Evolutionary conservation across 805 yeast genomes (phyloP).

Genomic region (Pichia sporocuriosa): DNA sequence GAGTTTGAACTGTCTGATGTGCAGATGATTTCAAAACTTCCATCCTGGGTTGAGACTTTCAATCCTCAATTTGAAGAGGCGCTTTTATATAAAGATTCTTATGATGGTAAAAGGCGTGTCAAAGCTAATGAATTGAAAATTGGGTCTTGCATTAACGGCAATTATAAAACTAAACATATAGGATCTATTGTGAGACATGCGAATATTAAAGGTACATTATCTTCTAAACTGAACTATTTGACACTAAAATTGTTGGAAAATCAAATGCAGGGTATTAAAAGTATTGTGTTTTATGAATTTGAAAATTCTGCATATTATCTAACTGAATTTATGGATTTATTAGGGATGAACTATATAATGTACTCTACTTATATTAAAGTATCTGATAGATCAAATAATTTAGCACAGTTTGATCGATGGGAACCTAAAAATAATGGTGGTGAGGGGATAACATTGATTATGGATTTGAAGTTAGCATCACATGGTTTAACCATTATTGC

Average conservation of each 20-base stretch:
- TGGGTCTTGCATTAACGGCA: background rate
- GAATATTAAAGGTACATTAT: slow-evolving; percentile 50
- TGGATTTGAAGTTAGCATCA: slow-evolving; percentile 63
- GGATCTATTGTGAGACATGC: slow-evolving; percentile 30
- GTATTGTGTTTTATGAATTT: slow-evolving; percentile 62
- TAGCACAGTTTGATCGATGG: slow-evolving; percentile 43
- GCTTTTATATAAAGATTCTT: too few relatives aligned
- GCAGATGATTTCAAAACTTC: slow-evolving; percentile 21
- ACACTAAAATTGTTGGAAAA: slow-evolving; percentile 48
- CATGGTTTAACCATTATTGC: slow-evolving; percentile 64
- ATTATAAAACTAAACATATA: slow-evolving; percentile 8
- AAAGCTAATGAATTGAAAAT: slow-evolving; percentile 1
- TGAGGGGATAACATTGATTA: slow-evolving; percentile 49
- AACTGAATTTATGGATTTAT: slow-evolving; percentile 54
- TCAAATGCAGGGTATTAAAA: slow-evolving; percentile 40
- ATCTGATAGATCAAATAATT: slow-evolving; percentile 43
- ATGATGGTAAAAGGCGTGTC: too few relatives aligned
- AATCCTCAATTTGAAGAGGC: slow-evolving; percentile 23
- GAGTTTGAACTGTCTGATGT: slow-evolving; percentile 15
- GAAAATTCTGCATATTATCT: slow-evolving; percentile 66
- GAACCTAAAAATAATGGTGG: slow-evolving; percentile 30
- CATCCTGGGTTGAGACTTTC: slow-evolving; percentile 24
- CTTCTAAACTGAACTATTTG: slow-evolving; percentile 57
- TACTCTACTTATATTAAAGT: slow-evolving; percentile 56
- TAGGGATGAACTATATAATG: slow-evolving; percentile 54